Evolutionary conservation across 2,329 filamentous ascomycete genomes (phyloP), one percentile per base, ranked within the genome.

Genomic region (Exophiala aquamarina): DNA sequence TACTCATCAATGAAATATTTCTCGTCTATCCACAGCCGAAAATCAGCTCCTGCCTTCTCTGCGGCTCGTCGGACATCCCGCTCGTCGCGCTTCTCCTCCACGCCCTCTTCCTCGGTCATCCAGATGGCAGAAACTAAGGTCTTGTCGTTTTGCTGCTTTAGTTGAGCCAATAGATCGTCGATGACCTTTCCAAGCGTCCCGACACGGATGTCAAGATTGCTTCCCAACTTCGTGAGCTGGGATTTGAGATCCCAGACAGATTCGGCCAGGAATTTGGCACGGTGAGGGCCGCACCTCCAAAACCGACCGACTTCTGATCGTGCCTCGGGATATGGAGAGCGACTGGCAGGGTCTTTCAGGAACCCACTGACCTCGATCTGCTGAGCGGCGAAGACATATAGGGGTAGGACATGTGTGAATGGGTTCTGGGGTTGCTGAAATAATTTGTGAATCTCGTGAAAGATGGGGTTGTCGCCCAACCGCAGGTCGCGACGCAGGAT

Each of bases 1-100:
- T 70, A 91, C 87, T 91, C 86, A 59, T 91, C 84, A 41, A 91
- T 74, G 50, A 83, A 83, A 57, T 87, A 91, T 63, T 91, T 92
- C 65, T 90, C 87, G 58, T 92, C 87, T 1, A 67, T 65, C 80
- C 83, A 90, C 1, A 82, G 49, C 61, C 79, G 78, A 63, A 89
- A 87, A 1, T 81, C 73, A 3, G 82, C 70, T 1, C 71, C 73
- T 3, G 74, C 66, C 10, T 74, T 63, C 17, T 75, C 66, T 45
- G 85, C 83, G 1, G 80, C 61, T 0, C 69, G 62, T 20, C 73
- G 71, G 2, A 88, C 71, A 1, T 69, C 70, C 17, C 70, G 65
- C 57, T 89, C 82, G 44, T 91, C 86, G 3, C 69, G 65, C 47
- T 77, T 75, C 63, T 92, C 87, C 57, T 92, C 87, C 2, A 74